Percentiles rank a stretch among this genome's conserved stretches.
Conservation (phyloP, 2,329 filamentous ascomycete genomes). For the Colletotrichum paranaense region DNA sequence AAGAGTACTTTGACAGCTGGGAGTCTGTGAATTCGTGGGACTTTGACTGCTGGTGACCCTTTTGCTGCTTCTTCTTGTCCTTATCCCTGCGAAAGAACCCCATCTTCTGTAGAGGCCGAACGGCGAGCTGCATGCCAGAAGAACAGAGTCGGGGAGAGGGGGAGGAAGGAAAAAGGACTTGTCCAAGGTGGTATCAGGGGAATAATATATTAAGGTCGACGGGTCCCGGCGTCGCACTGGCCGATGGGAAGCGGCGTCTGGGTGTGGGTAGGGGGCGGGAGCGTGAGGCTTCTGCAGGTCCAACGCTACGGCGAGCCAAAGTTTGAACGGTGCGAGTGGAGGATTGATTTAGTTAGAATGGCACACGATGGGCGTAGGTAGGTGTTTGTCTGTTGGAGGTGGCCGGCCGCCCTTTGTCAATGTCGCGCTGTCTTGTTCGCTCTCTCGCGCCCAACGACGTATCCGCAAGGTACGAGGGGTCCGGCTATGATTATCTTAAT, state of each 20-base stretch:
- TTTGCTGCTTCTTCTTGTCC: conserved; percentile 36
- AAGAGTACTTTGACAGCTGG: conserved; percentile 32
- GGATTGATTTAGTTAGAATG: neutral
- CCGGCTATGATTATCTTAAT: neutral
- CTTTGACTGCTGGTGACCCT: conserved; percentile 13
- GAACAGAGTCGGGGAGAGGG: neutral
- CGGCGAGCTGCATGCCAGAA: conserved; percentile 32
- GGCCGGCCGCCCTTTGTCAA: neutral
- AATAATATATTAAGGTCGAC: conserved; percentile 33
- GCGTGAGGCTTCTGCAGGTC: conserved; percentile 27
- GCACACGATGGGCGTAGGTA: no score
- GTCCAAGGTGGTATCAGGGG: conserved; percentile 23
- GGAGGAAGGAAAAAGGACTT: neutral
- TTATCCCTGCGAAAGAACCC: conserved; percentile 35
- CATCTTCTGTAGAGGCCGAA: conserved; percentile 35
- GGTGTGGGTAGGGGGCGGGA: conserved; percentile 18
- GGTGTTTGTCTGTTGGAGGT: neutral
- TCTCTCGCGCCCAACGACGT: neutral
- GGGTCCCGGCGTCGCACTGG: conserved; percentile 26
- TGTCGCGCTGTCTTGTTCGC: conserved; percentile 7
- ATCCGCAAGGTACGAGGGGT: neutral
- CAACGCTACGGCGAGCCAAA: conserved; percentile 24
- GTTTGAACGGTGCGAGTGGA: conserved; percentile 15
- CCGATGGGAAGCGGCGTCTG: conserved; percentile 24
- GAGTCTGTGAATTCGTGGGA: conserved; percentile 24